Evolutionary conservation across 1,284 basidiomycete species (phyloP).

Genomic region (Apiotrichum porosum): DNA sequence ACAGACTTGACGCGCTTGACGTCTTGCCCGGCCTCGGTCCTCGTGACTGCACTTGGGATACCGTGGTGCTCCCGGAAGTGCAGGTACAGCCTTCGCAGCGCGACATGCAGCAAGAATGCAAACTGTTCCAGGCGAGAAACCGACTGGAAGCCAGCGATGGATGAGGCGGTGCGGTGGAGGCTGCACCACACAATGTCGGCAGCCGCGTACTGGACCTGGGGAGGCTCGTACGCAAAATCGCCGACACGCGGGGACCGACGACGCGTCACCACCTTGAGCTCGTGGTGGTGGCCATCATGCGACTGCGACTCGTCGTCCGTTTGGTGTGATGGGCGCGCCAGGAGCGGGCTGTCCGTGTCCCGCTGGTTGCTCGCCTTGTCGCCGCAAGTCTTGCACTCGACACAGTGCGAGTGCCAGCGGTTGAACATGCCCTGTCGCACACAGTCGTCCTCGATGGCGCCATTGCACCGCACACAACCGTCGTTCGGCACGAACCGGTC

Average conservation of each 20-base stretch:
- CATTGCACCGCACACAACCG: slow-evolving; percentile 79
- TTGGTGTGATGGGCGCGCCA: background rate
- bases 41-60: slow-evolving; percentile 55
- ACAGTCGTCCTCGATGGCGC: slow-evolving; percentile 96
- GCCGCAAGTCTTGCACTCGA: slow-evolving; percentile 76
- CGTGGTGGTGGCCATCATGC: slow-evolving; percentile 14
- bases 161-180: slow-evolving; percentile 65
- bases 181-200: slow-evolving; percentile 61
- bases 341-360: slow-evolving; percentile 17
- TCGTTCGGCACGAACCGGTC: slow-evolving; percentile 56
- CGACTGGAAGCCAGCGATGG: slow-evolving; percentile 74
- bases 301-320: slow-evolving; percentile 10
- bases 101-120: slow-evolving; percentile 93
- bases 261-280: slow-evolving; percentile 38
- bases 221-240: slow-evolving; percentile 68
- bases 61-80: slow-evolving; percentile 88
- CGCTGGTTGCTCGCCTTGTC: slow-evolving; percentile 59
- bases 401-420: slow-evolving; percentile 91
- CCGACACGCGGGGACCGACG: slow-evolving; percentile 63
- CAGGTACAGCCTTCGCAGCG: slow-evolving; percentile 82
- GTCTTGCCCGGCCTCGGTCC: slow-evolving; percentile 58
- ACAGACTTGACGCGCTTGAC: slow-evolving; percentile 90
- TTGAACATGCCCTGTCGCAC: slow-evolving; percentile 86
- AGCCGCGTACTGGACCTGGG: slow-evolving; percentile 6
- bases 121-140: slow-evolving; percentile 96